These are phyloP conservation scores for Hyaloscypha variabilis DNA, from an alignment of 495 filamentous ascomycete genomes.

Conservation along the genomic window DNA sequence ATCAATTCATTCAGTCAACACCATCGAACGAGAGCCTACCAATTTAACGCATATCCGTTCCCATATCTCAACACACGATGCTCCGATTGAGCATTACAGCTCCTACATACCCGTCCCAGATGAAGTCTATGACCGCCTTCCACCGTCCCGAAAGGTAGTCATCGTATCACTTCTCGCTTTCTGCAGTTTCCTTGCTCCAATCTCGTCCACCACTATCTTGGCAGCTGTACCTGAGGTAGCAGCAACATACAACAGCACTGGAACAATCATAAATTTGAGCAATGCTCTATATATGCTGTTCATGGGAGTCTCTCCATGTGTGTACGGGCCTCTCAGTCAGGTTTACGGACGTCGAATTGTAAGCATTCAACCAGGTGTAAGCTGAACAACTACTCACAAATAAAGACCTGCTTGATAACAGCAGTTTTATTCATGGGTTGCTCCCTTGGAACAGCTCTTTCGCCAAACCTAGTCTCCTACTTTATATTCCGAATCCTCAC, in stretches of 20 bases:
- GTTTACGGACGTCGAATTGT: slow-evolving; percentile 67
- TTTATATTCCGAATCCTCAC: slow-evolving; percentile 72
- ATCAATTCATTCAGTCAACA: slow-evolving; percentile 21
- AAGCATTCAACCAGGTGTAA: slow-evolving; percentile 12
- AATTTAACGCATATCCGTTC: slow-evolving; percentile 17
- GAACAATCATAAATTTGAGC: slow-evolving; percentile 66
- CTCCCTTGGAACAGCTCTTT: slow-evolving; percentile 66
- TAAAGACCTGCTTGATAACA: slow-evolving; percentile 58
- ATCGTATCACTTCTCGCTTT: slow-evolving; percentile 67
- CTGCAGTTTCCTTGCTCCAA: slow-evolving; percentile 68
- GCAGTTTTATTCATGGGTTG: slow-evolving; percentile 62
- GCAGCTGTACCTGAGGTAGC: slow-evolving; percentile 71
- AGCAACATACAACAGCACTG: slow-evolving; percentile 59
- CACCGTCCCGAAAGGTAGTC: slow-evolving; percentile 55
- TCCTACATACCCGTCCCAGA: slow-evolving; percentile 46
- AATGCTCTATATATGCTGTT: slow-evolving; percentile 72
- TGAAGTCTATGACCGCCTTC: slow-evolving; percentile 55
- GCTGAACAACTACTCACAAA: not conserved
- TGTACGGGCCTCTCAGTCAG: slow-evolving; percentile 71
- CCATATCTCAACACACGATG: slow-evolving; percentile 30
- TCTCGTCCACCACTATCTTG: slow-evolving; percentile 70
- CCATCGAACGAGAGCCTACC: not conserved
- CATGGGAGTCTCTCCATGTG: slow-evolving; percentile 67
- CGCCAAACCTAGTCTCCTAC: slow-evolving; percentile 67
- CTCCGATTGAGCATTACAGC: slow-evolving; percentile 39